Evolutionary conservation across 169 alveolate species (phyloP), one percentile per base, ranked within the genome.

Genomic region (Fabrea salina): DNA sequence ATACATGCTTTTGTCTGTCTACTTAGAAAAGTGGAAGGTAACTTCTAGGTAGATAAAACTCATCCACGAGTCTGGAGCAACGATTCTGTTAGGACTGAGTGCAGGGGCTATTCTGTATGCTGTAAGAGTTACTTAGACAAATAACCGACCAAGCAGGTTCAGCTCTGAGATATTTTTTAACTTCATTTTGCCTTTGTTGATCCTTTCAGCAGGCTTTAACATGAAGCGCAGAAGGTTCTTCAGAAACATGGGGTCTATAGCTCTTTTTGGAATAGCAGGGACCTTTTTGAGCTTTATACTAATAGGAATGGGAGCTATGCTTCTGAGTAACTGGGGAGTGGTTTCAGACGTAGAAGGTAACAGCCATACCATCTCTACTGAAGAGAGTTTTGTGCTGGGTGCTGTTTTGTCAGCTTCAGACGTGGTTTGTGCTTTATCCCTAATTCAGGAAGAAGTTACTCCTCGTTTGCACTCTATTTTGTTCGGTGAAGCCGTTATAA

Each of bases 401-500:
- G 89, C 96, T 1, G 91, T 87, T 16, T 80, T 89, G 37, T 88
- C 92, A 16, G 94, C 95, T 8, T 88, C 95, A 8, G 80, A 92
- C 80, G 85, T 94, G 8, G 93, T 92, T 0, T 94, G 94, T 0
- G 94, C 96, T 11, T 86, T 92, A 5, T 82, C 96, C 6, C 79
- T 92, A 53, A 89, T 92, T 30, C 87, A 92, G 41, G 96, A 92
- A 59, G 85, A 82, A 47, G 76, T 81, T 32, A 90, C 77, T 49
- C 96, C 96, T 32, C 80, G 81, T 43, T 82, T 92, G 30, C 85
- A 88, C 72, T 30, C 51, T n/a, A 68, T 68, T 19, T 32, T 68
- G 7, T 68, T 68, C n/a, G 94, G 94, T 11, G 94, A 86, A 47
- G 91, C 92, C 27, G 86, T 86, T 25, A 84, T 83, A 19, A 89